Evolutionary conservation across 2,329 filamentous ascomycete genomes (phyloP).

Genomic region (Corynespora cassiicola): DNA sequence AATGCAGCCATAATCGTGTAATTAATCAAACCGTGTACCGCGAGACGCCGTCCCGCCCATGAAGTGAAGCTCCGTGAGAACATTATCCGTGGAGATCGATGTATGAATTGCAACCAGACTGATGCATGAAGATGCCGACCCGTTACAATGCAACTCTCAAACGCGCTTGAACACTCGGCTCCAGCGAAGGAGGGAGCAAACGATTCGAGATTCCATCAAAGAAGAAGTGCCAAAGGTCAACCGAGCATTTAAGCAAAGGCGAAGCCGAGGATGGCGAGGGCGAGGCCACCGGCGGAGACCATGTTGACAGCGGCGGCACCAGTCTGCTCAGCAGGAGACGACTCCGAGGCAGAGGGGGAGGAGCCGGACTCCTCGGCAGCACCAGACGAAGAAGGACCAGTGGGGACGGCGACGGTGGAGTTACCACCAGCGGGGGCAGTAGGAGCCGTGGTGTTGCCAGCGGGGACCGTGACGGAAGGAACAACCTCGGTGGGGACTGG

Average conservation of each 20-base stretch:
- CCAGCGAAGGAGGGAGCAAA: background rate
- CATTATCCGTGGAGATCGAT: background rate
- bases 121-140: background rate
- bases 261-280: constrained; percentile 33
- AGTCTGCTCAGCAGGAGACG: constrained; percentile 17
- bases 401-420: constrained; percentile 3
- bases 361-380: constrained; percentile 2
- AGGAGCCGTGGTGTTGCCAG: background rate
- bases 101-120: too few relatives aligned
- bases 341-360: background rate
- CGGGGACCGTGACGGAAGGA: background rate
- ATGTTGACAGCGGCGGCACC: constrained; percentile 35
- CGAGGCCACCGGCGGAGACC: constrained; percentile 36
- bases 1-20: constrained; percentile 16
- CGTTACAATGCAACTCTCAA: constrained; percentile 10
- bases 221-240: constrained; percentile 2
- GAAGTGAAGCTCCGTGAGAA: background rate
- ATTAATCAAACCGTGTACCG: constrained; percentile 5
- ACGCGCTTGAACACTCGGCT: background rate
- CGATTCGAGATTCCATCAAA: background rate
- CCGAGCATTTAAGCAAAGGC: constrained; percentile 32
- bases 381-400: constrained; percentile 1
- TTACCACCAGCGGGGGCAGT: constrained; percentile 6
- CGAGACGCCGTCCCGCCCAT: background rate
- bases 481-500: background rate